Percentiles rank a stretch among this genome's conserved stretches.
Conservation (phyloP, 1,139 yeast genomes). For the Magnusiomyces magnusii region DNA sequence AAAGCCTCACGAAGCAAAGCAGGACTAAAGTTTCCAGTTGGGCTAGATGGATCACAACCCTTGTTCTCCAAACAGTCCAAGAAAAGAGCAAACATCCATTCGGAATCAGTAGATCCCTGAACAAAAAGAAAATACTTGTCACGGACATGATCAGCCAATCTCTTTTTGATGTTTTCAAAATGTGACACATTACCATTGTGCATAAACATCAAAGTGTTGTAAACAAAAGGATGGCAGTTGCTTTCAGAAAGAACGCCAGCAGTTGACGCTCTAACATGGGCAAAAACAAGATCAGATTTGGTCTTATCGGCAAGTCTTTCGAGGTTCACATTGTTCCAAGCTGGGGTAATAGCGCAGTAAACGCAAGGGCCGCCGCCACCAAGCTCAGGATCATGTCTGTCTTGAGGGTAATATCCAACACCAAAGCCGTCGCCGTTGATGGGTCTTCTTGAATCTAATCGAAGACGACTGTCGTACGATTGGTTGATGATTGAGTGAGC, state of each 20-base stretch:
- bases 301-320: constrained; percentile 84
- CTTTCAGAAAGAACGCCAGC: constrained; percentile 92
- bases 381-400: constrained; percentile 40
- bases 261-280: constrained; percentile 94
- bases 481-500: constrained; percentile 97
- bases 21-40: constrained; percentile 47
- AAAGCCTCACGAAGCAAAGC: constrained; percentile 59
- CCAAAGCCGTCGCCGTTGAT: constrained; percentile 99
- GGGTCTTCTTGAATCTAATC: constrained; percentile 83
- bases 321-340: constrained; percentile 93
- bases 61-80: constrained; percentile 65
- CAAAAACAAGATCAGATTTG: constrained; percentile 75
- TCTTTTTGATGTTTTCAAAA: constrained; percentile 65
- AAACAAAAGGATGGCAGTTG: constrained; percentile 89
- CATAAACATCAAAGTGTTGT: constrained; percentile 87
- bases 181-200: constrained; percentile 89
- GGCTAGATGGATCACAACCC: constrained; percentile 62
- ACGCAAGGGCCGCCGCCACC: constrained; percentile 62
- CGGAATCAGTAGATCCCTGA: constrained; percentile 95
- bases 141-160: constrained; percentile 58
- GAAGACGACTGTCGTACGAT: constrained; percentile 80
- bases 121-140: constrained; percentile 73
- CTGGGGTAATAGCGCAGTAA: constrained; percentile 88
- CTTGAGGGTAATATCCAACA: constrained; percentile 72
- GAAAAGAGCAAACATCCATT: constrained; percentile 86